Percentiles rank a stretch among this genome's conserved stretches.
phyloP scores from a whole-genome alignment of 2,329 filamentous ascomycete genomes.

The Spiromastix sp. region DNA sequence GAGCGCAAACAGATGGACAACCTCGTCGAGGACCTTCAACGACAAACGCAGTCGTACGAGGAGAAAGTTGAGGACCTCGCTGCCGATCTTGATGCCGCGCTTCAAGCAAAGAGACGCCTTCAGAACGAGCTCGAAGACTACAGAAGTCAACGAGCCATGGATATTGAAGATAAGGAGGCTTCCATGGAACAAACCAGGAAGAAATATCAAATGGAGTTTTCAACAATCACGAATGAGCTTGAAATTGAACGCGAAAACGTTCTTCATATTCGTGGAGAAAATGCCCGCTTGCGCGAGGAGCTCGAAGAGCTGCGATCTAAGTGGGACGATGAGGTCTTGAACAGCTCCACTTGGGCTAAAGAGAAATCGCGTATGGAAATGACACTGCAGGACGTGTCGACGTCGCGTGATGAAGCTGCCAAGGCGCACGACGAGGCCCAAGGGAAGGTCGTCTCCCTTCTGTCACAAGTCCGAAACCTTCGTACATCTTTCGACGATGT shows the following conservation, averaged over 20 bases:
- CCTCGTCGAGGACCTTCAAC: conserved; percentile 78
- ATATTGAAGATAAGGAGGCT: conserved; percentile 92
- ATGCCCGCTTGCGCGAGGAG: conserved; percentile 82
- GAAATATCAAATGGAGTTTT: conserved; percentile 93
- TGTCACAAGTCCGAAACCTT: conserved; percentile 79
- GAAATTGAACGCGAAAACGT: conserved; percentile 87
- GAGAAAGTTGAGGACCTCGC: conserved; percentile 85
- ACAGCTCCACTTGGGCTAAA: conserved; percentile 96
- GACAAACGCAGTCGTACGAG: conserved; percentile 79
- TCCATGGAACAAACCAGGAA: conserved; percentile 94
- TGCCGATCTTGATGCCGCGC: conserved; percentile 73
- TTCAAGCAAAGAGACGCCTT: conserved; percentile 84
- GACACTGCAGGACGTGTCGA: conserved; percentile 76
- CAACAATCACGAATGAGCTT: conserved; percentile 79
- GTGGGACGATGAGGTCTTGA: conserved; percentile 96
- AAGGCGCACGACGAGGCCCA: conserved; percentile 92
- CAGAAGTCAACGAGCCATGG: conserved; percentile 84
- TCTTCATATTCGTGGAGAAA: conserved; percentile 74
- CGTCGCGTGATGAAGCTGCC: conserved; percentile 87
- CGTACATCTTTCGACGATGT: conserved; percentile 79
- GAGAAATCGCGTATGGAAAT: conserved; percentile 89
- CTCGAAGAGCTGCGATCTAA: conserved; percentile 89
- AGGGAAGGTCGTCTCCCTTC: conserved; percentile 77
- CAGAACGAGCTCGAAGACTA: conserved; percentile 98
- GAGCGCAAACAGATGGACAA: conserved; percentile 85